Conservation (phyloP, 73 alveolate species). For the Symbiodinium pilosum region DNA sequence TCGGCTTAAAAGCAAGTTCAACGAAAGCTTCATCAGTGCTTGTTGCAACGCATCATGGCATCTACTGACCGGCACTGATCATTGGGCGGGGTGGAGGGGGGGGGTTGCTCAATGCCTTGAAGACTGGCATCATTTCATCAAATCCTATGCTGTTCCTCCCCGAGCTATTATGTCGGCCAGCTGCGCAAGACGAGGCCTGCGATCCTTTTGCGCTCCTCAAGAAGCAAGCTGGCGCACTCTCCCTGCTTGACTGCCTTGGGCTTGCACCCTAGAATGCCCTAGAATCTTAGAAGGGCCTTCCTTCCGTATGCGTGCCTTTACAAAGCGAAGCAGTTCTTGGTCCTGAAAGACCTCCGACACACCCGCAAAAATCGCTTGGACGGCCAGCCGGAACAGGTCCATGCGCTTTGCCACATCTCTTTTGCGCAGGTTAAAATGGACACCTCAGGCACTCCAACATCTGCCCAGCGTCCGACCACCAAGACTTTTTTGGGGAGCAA, state of each 20-base stretch:
- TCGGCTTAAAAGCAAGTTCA: neutral
- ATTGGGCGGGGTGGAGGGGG: too few species aligned
- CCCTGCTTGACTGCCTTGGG: too few species aligned
- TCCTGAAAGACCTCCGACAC: conserved; percentile 8
- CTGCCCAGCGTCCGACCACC: neutral
- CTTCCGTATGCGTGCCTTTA: too few species aligned
- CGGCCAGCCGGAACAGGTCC: neutral
- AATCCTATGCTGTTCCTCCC: too few species aligned
- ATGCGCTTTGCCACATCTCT: neutral
- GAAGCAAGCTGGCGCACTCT: too few species aligned
- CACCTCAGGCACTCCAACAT: neutral
- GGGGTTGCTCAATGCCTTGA: too few species aligned
- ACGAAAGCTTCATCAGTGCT: neutral
- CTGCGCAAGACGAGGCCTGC: conserved; percentile 5
- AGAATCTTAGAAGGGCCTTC: too few species aligned
- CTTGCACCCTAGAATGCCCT: too few species aligned
- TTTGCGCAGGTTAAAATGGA: neutral
- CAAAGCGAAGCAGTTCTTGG: too few species aligned
- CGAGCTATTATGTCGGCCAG: neutral
- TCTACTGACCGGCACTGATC: neutral
- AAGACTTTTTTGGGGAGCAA: neutral
- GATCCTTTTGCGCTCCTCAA: neutral
- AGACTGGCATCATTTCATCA: too few species aligned
- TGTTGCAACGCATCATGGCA: neutral
- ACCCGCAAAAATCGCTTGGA: neutral